These are phyloP conservation scores for Yamadazyma kanchanaburiensis DNA, from an alignment of 1,139 yeast genomes.

Conservation along the genomic window DNA sequence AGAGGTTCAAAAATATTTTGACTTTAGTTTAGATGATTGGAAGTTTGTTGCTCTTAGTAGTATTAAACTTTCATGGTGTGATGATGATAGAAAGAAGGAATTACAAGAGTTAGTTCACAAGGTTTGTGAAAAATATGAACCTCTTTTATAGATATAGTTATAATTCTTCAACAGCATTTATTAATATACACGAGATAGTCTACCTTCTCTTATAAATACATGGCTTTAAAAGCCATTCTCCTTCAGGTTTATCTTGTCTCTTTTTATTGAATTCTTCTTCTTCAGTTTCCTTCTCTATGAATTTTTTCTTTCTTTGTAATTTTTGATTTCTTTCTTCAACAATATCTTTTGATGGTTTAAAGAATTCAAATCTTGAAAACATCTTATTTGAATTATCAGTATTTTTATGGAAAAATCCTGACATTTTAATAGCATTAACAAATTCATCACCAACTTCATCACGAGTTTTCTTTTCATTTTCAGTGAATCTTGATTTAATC, in stretches of 20 bases:
- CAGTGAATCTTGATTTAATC: slow-evolving; percentile 86
- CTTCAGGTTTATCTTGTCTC: slow-evolving; percentile 64
- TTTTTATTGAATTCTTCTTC: slow-evolving; percentile 55
- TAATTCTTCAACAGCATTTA: neutral
- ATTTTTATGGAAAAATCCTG: slow-evolving; percentile 83
- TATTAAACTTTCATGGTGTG: slow-evolving; percentile 71
- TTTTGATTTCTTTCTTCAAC: slow-evolving; percentile 63
- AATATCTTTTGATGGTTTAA: slow-evolving; percentile 76
- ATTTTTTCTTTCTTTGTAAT: slow-evolving; percentile 62
- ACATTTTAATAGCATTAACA: slow-evolving; percentile 67
- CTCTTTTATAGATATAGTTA: slow-evolving; percentile 2
- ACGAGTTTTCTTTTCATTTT: slow-evolving; percentile 26
- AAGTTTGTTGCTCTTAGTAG: slow-evolving; percentile 52
- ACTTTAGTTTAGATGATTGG: slow-evolving; percentile 59
- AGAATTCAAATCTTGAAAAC: slow-evolving; percentile 93
- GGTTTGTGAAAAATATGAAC: slow-evolving; percentile 42
- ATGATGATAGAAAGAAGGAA: slow-evolving; percentile 46
- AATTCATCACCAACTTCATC: slow-evolving; percentile 64
- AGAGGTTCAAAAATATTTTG: slow-evolving; percentile 61
- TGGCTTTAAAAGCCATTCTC: slow-evolving; percentile 88
- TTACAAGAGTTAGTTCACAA: slow-evolving; percentile 41
- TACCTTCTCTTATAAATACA: slow-evolving; percentile 92
- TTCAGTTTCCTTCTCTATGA: slow-evolving; percentile 66
- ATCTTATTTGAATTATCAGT: slow-evolving; percentile 88
- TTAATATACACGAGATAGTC: neutral